phyloP scores from a whole-genome alignment of 2,329 filamentous ascomycete species.

The Colletotrichum echinochloae region DNA sequence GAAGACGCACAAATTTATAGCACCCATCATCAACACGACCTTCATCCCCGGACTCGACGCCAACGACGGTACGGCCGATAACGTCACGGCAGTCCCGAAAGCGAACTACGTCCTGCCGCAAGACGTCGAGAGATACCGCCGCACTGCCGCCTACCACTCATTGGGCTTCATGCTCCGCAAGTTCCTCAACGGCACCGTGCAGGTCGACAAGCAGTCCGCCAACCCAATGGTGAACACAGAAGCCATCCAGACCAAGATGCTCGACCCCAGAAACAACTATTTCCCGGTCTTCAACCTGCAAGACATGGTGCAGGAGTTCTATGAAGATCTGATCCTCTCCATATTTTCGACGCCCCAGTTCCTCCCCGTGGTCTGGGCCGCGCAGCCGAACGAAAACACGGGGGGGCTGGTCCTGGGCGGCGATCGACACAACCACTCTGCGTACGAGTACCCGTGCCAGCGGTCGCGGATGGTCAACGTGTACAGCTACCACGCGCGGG shows the following conservation, averaged over 20 bases:
- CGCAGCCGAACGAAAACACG: conserved; percentile 42
- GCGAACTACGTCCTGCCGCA: conserved; percentile 47
- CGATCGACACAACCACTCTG: conserved; percentile 41
- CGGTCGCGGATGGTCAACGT: conserved; percentile 46
- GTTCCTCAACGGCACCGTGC: conserved; percentile 50
- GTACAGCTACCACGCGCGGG: conserved; percentile 47
- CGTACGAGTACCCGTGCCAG: conserved; percentile 47
- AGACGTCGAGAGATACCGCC: conserved; percentile 45
- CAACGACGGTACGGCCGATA: conserved; percentile 50
- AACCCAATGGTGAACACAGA: conserved; percentile 48
- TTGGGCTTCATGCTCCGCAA: conserved; percentile 48
- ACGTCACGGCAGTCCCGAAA: conserved; percentile 46
- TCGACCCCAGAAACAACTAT: conserved; percentile 48
- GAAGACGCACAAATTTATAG: conserved; percentile 42
- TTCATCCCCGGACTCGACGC: conserved; percentile 44
- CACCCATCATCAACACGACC: conserved; percentile 48
- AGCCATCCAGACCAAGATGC: conserved; percentile 55
- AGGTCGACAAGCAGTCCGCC: conserved; percentile 44
- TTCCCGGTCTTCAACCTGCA: conserved; percentile 46
- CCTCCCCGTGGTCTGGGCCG: conserved; percentile 49
- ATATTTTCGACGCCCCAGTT: conserved; percentile 51
- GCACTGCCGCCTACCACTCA: conserved; percentile 48
- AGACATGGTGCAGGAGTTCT: conserved; percentile 45
- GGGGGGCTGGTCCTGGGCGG: conserved; percentile 40
- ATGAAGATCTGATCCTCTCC: conserved; percentile 52